Percentiles rank a stretch among this genome's conserved stretches.
These are phyloP conservation scores for Mycena filopes DNA, from an alignment of 768 basidiomycete species.

Conservation along the genomic window DNA sequence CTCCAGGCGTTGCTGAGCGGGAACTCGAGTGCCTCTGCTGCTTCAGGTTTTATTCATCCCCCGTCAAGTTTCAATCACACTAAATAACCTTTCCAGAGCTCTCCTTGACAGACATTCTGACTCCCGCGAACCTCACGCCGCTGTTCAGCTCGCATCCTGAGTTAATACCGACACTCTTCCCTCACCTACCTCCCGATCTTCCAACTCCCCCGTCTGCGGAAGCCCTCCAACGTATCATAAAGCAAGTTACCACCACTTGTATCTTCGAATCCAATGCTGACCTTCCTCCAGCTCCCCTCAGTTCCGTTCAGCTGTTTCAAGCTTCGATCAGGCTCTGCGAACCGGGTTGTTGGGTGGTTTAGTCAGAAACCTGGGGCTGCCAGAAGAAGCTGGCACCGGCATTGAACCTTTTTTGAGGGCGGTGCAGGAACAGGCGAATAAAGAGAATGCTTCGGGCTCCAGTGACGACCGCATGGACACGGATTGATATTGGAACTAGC, in stretches of 20 bases:
- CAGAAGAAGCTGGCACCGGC: conserved; percentile 85
- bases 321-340: conserved; percentile 85
- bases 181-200: conserved; percentile 84
- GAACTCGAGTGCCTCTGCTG: conserved; percentile 38
- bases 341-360: conserved; percentile 83
- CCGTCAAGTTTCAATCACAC: not conserved
- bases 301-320: conserved; percentile 82
- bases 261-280: conserved; percentile 11
- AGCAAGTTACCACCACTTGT: conserved; percentile 43
- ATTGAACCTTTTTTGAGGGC: conserved; percentile 84
- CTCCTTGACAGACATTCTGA: conserved; percentile 79
- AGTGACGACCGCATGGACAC: conserved; percentile 81
- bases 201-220: conserved; percentile 75
- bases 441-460: conserved; percentile 45
- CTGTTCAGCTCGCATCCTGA: conserved; percentile 78
- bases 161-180: conserved; percentile 76
- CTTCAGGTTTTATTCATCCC: conserved; percentile 43
- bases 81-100: conserved; percentile 53
- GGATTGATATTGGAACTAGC: conserved; percentile 54
- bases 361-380: conserved; percentile 82
- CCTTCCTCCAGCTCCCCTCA: conserved; percentile 68
- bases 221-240: conserved; percentile 77
- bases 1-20: conserved; percentile 64
- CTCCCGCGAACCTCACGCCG: conserved; percentile 75
- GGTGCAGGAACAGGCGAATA: conserved; percentile 77